Percentiles rank a stretch among this genome's conserved stretches.
Conservation (phyloP, 2,329 filamentous ascomycete genomes). For the Sordariomycetes sp. region DNA sequence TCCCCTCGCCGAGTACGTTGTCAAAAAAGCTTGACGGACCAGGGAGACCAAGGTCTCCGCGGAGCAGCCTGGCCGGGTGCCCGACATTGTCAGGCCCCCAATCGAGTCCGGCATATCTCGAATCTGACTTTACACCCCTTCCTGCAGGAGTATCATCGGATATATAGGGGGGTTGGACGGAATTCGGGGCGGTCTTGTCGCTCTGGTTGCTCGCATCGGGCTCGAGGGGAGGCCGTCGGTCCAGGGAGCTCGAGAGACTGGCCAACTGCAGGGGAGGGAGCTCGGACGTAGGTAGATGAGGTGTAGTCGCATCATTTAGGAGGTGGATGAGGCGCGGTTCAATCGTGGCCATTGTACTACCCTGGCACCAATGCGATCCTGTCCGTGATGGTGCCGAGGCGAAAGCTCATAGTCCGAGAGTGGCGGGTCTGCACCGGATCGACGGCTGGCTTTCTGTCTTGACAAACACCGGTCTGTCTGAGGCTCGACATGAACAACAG, state of each 20-base stretch:
- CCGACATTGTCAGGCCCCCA: slow-evolving; percentile 5
- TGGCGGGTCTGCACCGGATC: neutral
- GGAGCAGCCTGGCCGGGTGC: slow-evolving; percentile 24
- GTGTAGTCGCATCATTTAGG: slow-evolving; percentile 41
- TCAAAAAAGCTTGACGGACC: slow-evolving; percentile 29
- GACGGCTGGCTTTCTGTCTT: neutral
- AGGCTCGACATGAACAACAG: neutral
- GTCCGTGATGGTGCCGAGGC: neutral
- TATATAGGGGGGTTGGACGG: neutral
- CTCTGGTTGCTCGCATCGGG: slow-evolving; percentile 25
- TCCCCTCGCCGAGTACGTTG: slow-evolving; percentile 30
- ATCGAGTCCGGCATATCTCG: slow-evolving; percentile 8
- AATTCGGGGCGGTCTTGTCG: slow-evolving; percentile 1
- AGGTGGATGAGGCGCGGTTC: slow-evolving; percentile 55
- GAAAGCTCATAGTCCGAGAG: slow-evolving; percentile 2
- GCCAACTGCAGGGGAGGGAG: slow-evolving; percentile 37
- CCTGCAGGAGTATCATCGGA: neutral
- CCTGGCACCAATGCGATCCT: slow-evolving; percentile 3
- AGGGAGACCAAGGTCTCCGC: slow-evolving; percentile 22
- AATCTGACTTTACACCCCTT: slow-evolving; percentile 5
- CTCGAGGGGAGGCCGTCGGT: slow-evolving; percentile 36
- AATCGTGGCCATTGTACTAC: slow-evolving; percentile 46
- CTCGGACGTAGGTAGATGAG: slow-evolving; percentile 33
- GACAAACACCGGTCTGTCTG: neutral
- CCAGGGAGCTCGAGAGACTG: slow-evolving; percentile 24